Evolutionary conservation across 2,329 filamentous ascomycete genomes (phyloP), one percentile per base, ranked within the genome.

Genomic region (Tolypocladium tundrense): DNA sequence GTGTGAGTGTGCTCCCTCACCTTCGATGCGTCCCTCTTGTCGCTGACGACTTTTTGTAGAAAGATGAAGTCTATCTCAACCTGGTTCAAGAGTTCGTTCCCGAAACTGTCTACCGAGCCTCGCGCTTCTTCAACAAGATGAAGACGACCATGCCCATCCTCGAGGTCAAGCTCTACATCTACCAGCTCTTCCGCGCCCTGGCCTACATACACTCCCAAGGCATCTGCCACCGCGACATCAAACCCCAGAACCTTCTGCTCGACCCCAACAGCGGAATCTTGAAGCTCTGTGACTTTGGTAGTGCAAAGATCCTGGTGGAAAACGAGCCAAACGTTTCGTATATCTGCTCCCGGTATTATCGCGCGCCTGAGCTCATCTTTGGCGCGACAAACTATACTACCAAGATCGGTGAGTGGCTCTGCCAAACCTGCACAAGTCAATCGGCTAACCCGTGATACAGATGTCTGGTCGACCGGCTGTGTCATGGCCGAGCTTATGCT

Each of bases 401-500:
- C 66, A 99, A 99, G 81, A 99, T 99, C 74, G 94, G 94, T 99
- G 85, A 75, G 88, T 72, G 60, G 4, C 40, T n/a, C 10, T n/a
- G 42, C 14, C 13, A 33, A 19, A 7, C 16, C 10, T 41, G 1
- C 14, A 13, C 13, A 39, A 10, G 8, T 4, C 35, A 14, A 16
- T 21, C 4, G 7, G 59, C 62, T 63, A 51, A 61, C 55, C 40
- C 2, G 41, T 72, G 87, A 72, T 62, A 59, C 43, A 99, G 94
- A 99, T 78, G 93, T 99, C 53, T 99, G 94, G 94, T 99, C 94
- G 52, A 99, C 94, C 55, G 94, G 94, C 58, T 99, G 94, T 74
- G 94, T 99, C 63, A 99, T 99, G 94, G 94, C 94, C 27, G 94
- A 99, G 76, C 79, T 99, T 70, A 99, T 99, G 94, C 86, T 99